Evolutionary conservation across 208 protist species (phyloP), one percentile per base, ranked within the genome.

Genomic region (Blechomonas ayalai): DNA sequence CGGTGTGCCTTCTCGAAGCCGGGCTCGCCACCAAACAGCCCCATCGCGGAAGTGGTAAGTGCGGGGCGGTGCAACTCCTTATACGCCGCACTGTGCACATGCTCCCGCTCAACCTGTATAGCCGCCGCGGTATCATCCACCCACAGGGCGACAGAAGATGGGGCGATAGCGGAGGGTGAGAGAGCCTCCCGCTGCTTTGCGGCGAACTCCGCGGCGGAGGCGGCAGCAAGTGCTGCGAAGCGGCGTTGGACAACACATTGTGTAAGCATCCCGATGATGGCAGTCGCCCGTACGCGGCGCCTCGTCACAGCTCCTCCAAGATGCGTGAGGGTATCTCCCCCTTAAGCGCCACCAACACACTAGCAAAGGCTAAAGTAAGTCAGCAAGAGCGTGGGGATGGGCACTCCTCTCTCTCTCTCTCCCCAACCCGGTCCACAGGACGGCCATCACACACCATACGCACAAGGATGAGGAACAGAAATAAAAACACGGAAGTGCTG

Each of bases 1-100:
- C 88, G 82, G 34, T 89, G 55, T 19, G 83, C 66, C 61, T 95
- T 92, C 45, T 95, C 83, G 60, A 92, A 95, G 20, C 88, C 88
- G 0, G 83, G 79, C 65, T 95, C 88, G 12, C 83, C 88, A 33
- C 88, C 88, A 26, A 84, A 95, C 9, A 92, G 68, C 0, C 88
- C 88, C 79, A 95, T 91, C 7, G 67, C 77, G 2, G 71, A 68
- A 29, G 73, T 91, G 3, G 76, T 87, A 22, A 85, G 41, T 0
- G 88, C 77, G 2, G 83, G 75, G 13, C 83, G 73, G 55, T 95
- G 88, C 41, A 95, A 60, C 63, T 95, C 82, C 35, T 63, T 64
- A 59, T 95, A 95, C 18, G 63, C 86, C 3, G 75, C 53, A 36
- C 80, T 90, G 7, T 44, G 48, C 22, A 74, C 27, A 59, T 91